Evolutionary conservation across 2,329 filamentous ascomycete species (phyloP), one percentile per base, ranked within the genome.

Genomic region (Xylaria sp.): DNA sequence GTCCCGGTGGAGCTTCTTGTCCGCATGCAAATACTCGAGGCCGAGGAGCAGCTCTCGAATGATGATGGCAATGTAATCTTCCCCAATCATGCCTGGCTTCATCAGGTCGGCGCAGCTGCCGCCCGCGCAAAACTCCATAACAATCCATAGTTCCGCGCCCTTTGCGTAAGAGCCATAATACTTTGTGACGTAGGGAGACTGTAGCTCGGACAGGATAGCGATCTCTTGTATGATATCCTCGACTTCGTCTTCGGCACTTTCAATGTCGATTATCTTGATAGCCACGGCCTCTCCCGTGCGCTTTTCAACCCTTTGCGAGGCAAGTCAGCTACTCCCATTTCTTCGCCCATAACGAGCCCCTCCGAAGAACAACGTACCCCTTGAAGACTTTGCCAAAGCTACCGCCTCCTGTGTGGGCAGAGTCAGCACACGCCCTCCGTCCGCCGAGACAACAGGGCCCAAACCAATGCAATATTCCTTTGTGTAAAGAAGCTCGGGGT

Each of bases 171-270:
- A 97, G 73, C 96, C 96, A 82, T 97, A 94, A 84, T 99, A 99
- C 80, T 97, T 96, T 45, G 96, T 99, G 70, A 98, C 95, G 78
- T 97, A 97, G 20, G 94, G 94, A 20, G 95, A 98, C 81, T 97
- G 93, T 72, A 99, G 89, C 81, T 97, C 95, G 36, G 96, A 97
- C 63, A 99, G 86, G 75, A 99, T 98, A 73, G 95, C 94, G 74
- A 99, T 98, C 82, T 99, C 96, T 80, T 97, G 94, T 79, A 98
- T 97, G 76, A 99, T 99, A 82, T 99, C 96, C 83, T 98, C 96
- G 74, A 99, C 95, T 82, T 99, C 96, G 80, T 99, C 96, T 82
- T 99, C 96, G 76, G 96, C 96, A 83, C 96, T 97, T 82, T 99
- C 96, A 73, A 99, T 96, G 77, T 99, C 96, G 79, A 99, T 98